Base-by-base conservation (phyloP, 805 yeast genomes). In the Ogataea paraovalis region DNA sequence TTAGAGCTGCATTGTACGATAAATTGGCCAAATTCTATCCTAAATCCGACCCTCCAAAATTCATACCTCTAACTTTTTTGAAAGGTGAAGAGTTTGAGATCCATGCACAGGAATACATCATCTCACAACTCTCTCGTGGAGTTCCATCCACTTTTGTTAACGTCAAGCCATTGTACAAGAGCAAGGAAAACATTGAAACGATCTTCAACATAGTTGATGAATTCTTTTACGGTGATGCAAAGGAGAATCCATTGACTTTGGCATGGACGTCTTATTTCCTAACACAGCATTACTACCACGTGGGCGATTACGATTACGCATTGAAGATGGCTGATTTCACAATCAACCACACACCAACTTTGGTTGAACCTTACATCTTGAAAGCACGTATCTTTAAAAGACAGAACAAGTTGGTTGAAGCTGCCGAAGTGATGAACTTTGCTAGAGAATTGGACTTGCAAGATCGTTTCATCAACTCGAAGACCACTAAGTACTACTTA, bases 61-160 rank as follows among this genome's bases (percentile, higher is more conserved):
- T 78, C 54, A 75, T 89, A 43, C 97, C 97, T 13, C 74, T 92
- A 60, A 76, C 85, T 0, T 87, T 88, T 55, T 69, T 87, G 38
- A 69, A 77, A 12, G 82, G 83, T 14, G 76, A 75, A 9, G 62
- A 61, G 37, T 72, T 76, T 23, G 64, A 73, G 41, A 50, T 49
- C 9, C 76, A 76, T 45, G 81, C 79, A 6, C 56, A 67, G 27
- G 63, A 64, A 2, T 94, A 90, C 62, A 66, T 91, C 41, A 49
- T 75, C 4, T 65, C 73, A 3, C 87, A 84, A 60, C 75, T 94
- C 57, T 69, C 75, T 52, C 77, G 89, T 47, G 95, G 96, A 37
- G 94, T 90, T 30, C 98, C 98, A 4, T 87, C 97, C 1, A 78
- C 94, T 4, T 94, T 91, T 68, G 85, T 85, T 46, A 85, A 87